phyloP scores from a whole-genome alignment of 83 land plant species.

The Picea engelmannii region DNA sequence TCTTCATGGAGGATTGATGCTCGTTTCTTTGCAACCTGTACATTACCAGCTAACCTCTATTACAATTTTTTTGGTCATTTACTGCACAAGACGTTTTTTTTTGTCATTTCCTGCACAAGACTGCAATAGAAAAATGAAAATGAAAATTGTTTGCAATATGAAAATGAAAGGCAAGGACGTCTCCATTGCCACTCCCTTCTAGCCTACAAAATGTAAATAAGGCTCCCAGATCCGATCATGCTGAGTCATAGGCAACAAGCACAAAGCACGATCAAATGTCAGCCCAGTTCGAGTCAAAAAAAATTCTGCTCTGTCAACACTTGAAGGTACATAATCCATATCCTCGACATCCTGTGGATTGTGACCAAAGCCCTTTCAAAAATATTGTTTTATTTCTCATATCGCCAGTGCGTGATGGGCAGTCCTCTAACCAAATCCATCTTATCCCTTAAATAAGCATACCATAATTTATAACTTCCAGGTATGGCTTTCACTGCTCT shows the following conservation, averaged over 20 bases:
- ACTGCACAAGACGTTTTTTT: no score
- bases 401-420: constrained; percentile 57
- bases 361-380: constrained; percentile 93
- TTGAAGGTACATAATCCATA: constrained; percentile 85
- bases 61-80: no score
- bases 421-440: constrained; percentile 52
- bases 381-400: constrained; percentile 79
- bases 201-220: constrained; percentile 71
- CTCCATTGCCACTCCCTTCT: constrained; percentile 46
- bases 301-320: constrained; percentile 69
- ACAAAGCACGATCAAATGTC: constrained; percentile 82
- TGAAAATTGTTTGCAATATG: no score
- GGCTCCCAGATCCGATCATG: constrained; percentile 87
- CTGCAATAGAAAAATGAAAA: no score
- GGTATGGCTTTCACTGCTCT: constrained; percentile 79
- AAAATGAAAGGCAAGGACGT: no score
- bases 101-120: no score
- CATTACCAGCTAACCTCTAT: no score
- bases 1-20: no score
- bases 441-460: constrained; percentile 83
- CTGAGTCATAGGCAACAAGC: constrained; percentile 91
- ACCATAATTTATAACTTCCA: constrained; percentile 93
- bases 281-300: constrained; percentile 68
- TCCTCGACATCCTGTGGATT: constrained; percentile 95
- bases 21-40: no score